These are phyloP conservation scores for Takashimella koratensis DNA, from an alignment of 1,284 basidiomycete genomes.

Conservation along the genomic window DNA sequence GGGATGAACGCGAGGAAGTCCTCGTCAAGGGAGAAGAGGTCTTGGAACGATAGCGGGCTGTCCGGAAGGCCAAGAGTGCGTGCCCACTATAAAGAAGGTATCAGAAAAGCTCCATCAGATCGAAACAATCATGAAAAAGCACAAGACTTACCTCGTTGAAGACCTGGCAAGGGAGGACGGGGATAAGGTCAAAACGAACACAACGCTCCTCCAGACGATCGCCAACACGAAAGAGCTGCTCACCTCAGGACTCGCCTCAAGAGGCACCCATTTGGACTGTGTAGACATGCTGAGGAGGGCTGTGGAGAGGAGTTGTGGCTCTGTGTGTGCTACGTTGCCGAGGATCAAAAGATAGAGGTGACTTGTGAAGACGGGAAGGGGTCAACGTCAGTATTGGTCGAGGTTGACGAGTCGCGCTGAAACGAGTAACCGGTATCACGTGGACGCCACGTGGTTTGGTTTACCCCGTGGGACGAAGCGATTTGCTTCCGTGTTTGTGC, in stretches of 20 bases:
- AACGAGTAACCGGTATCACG: too few species aligned
- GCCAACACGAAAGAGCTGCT: constrained; percentile 7
- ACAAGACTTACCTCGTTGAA: constrained; percentile 48
- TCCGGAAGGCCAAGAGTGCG: constrained; percentile 64
- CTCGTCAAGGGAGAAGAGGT: constrained; percentile 75
- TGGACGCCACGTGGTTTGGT: neutral
- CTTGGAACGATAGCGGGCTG: constrained; percentile 62
- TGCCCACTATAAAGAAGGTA: constrained; percentile 83
- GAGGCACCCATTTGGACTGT: constrained; percentile 62
- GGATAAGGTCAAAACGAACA: neutral
- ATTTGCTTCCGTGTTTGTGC: too few species aligned
- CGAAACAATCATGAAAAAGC: too few species aligned
- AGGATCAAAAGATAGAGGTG: too few species aligned
- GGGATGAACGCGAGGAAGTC: constrained; percentile 70
- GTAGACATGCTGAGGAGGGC: neutral
- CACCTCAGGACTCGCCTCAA: constrained; percentile 73
- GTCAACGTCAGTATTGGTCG: too few species aligned
- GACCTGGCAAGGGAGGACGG: constrained; percentile 24
- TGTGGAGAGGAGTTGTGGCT: neutral
- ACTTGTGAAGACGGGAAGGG: too few species aligned
- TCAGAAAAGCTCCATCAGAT: too few species aligned
- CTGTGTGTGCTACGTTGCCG: too few species aligned
- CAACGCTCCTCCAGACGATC: too few species aligned
- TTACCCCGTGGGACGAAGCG: too few species aligned
- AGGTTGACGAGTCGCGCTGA: too few species aligned